Evolutionary conservation across 495 filamentous ascomycete species (phyloP), one percentile per base, ranked within the genome.

Genomic region (Staphylotrichum tortipilum): DNA sequence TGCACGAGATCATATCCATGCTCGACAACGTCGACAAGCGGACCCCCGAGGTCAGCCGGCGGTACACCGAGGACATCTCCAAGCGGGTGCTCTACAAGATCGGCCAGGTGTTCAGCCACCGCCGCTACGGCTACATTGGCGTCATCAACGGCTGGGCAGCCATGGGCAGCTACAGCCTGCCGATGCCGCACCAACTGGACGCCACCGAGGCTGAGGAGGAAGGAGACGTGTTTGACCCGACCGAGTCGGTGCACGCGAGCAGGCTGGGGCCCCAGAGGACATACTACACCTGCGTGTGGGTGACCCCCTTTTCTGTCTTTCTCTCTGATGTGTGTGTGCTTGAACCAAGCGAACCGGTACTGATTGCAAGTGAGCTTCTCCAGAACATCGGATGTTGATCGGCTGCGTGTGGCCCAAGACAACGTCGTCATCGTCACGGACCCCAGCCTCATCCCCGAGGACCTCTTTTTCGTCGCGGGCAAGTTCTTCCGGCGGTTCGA

Each of bases 401-500:
- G 66, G 64, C 80, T 56, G 74, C 88, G 62, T 81, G 86, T 96
- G 7, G 86, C 88, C 6, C 86, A 95, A 67, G 88, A 95, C 55
- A 96, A 92, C 56, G 85, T 95, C 42, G 74, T 80, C 47, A 72
- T 82, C 19, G 67, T 88, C 35, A 62, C 70, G 2, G 68, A 78
- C 34, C 68, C 68, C 30, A 60, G 55, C 7, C 44, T 65, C 55
- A 34, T 72, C 52, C 55, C 80, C 0, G 61, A 67, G 10, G 69
- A 71, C 4, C 67, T 95, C 44, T 74, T 83, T 53, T 69, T 69
- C 42, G 71, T 91, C 53, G 89, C 89, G 3, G 92, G 92, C 10
- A 84, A 82, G 58, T 84, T 86, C 66, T 96, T 97, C 59, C 95
- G 89, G 68, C 74, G 90, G 17, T 96, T 88, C 79, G 87, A 94